These are phyloP conservation scores for Pythium sukuiense DNA, from an alignment of 352 stramenopile species.

Conservation along the genomic window DNA sequence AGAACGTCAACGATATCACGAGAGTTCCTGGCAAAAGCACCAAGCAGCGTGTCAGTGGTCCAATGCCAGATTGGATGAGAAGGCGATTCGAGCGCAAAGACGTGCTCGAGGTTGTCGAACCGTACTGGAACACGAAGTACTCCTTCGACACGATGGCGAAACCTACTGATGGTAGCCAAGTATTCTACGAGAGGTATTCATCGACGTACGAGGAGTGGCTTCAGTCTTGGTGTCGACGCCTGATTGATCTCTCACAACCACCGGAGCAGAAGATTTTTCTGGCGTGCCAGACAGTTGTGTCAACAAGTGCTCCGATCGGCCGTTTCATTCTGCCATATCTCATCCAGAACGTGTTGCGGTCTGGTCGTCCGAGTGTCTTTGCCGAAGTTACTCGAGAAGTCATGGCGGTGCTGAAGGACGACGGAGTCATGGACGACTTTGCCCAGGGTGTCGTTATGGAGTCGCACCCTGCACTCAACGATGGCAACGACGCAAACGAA, in stretches of 20 bases:
- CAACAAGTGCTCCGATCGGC: conserved; percentile 68
- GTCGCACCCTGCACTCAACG: not conserved
- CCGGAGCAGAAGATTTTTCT: conserved; percentile 85
- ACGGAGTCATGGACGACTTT: conserved; percentile 48
- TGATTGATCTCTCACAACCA: conserved; percentile 79
- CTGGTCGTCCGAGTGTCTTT: conserved; percentile 57
- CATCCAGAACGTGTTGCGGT: conserved; percentile 84
- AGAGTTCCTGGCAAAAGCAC: conserved; percentile 3
- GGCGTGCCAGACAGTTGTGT: conserved; percentile 61
- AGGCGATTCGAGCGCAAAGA: conserved; percentile 80
- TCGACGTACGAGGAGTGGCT: conserved; percentile 85
- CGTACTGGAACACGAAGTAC: conserved; percentile 91
- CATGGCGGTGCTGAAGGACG: conserved; percentile 76
- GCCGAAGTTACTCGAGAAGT: conserved; percentile 78
- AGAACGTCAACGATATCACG: conserved; percentile 28
- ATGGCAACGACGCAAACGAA: conserved; percentile 20
- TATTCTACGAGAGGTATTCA: conserved; percentile 76
- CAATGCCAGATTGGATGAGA: conserved; percentile 87
- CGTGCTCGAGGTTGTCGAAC: conserved; percentile 85
- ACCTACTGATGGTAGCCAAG: conserved; percentile 29
- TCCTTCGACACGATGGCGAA: conserved; percentile 31
- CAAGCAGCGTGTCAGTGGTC: conserved; percentile 1
- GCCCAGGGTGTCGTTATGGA: conserved; percentile 9
- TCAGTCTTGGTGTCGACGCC: conserved; percentile 67
- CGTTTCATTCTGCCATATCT: conserved; percentile 84